Base-by-base conservation (phyloP, 2,329 filamentous ascomycete species). In the Eutypa lata region DNA sequence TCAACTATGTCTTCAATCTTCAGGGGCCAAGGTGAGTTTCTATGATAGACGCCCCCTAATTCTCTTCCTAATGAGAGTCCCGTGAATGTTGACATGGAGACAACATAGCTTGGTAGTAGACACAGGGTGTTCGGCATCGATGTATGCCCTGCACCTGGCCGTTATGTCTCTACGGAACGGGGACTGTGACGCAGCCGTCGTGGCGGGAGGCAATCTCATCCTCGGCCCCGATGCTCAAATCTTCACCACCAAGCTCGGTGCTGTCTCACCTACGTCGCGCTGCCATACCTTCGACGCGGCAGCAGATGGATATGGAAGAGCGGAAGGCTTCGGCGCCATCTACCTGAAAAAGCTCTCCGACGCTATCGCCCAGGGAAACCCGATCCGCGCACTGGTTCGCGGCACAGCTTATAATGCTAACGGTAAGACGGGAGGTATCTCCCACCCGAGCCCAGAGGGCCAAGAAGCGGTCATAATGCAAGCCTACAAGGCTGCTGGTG, bases 91-190 rank as follows among this genome's bases (percentile, higher is more conserved):
- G 50, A 50, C 1, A 47, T 38, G 0, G 54, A 38, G 13, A 61
- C n/a, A n/a, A n/a, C n/a, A n/a, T n/a, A n/a, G n/a, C n/a, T 63
- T 4, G 18, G 66, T 44, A 18, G 45, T 47, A 45, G 64, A 61
- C 28, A 74, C 71, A 3, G 71, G 70, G 3, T 74, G 71, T 52
- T 73, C 72, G 0, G 70, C 70, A 0, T 67, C 66, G 1, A 55
- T 72, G 28, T 68, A 71, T 24, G 66, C 69, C 2, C 53, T 74
- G 11, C 63, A 70, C 42, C 60, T 62, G 10, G 67, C 69, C 1
- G 61, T 61, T 37, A 57, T 59, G 14, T 60, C 65, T n/a, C 50
- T 70, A 3, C 55, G 58, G 6, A 50, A 49, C 3, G 53, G 61
- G 1, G 71, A 73, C 22, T 69, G 65, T 11, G 59, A 65, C 14